phyloP scores from a whole-genome alignment of 1,139 yeast species.

The Geotrichum phurueaensis region DNA sequence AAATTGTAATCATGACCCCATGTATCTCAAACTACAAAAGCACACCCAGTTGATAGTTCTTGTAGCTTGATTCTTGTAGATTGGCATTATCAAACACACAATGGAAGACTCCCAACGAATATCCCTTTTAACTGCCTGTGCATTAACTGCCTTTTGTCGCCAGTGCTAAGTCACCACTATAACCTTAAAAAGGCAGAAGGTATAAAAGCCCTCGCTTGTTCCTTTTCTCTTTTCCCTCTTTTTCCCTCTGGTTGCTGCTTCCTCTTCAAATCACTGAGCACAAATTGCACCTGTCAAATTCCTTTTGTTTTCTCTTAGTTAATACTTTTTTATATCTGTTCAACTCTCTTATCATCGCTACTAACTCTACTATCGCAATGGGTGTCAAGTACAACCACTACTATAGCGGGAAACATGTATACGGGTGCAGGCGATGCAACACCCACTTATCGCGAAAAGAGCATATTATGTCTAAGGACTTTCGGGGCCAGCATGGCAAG shows the following conservation, averaged over 20 bases:
- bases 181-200: not conserved
- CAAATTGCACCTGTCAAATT: no score
- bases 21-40: no score
- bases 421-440: slow-evolving; percentile 38
- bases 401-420: slow-evolving; percentile 31
- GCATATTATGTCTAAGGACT: slow-evolving; percentile 37
- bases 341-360: not conserved
- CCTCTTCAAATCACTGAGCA: not conserved
- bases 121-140: not conserved
- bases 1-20: not conserved
- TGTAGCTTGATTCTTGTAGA: not conserved
- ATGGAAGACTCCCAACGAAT: no score
- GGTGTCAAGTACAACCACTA: slow-evolving; percentile 35
- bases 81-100: no score
- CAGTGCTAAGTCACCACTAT: not conserved
- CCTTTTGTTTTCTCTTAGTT: no score
- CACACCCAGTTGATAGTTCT: not conserved
- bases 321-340: not conserved
- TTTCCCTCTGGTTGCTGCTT: not conserved
- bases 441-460: slow-evolving; percentile 37
- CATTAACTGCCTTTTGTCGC: not conserved
- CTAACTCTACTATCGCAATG: slow-evolving; percentile 24
- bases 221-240: not conserved
- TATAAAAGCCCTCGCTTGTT: not conserved
- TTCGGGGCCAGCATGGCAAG: slow-evolving; percentile 39